Evolutionary conservation across 768 basidiomycete genomes (phyloP).

Genomic region (Tylopilus subfusipes): DNA sequence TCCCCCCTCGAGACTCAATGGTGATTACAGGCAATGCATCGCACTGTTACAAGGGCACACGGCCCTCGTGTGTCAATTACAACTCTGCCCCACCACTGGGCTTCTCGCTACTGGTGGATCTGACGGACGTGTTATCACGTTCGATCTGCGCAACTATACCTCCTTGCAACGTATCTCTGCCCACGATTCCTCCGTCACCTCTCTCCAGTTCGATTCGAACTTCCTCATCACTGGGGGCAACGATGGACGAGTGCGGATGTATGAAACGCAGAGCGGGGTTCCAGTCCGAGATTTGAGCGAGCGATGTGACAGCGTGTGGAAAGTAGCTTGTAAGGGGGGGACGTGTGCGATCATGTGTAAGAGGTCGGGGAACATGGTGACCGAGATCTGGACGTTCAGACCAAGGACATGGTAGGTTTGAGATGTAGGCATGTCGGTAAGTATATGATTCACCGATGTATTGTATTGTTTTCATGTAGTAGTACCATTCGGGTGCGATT

Average conservation of each 20-base stretch:
- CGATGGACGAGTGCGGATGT: constrained; percentile 79
- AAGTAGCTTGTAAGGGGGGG: constrained; percentile 70
- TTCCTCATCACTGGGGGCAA: constrained; percentile 85
- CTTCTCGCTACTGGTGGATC: constrained; percentile 82
- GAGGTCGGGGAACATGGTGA: constrained; percentile 74
- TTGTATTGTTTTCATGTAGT: constrained; percentile 7
- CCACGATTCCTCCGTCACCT: constrained; percentile 84
- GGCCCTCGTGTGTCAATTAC: constrained; percentile 87
- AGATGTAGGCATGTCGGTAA: constrained; percentile 7
- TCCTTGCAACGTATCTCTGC: constrained; percentile 71
- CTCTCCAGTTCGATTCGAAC: constrained; percentile 79
- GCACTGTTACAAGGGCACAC: constrained; percentile 91
- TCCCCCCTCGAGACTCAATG: neutral
- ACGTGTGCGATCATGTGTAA: constrained; percentile 79
- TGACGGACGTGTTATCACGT: constrained; percentile 81
- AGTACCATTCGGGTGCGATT: neutral
- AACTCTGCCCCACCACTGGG: constrained; percentile 54
- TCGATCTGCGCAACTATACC: constrained; percentile 46
- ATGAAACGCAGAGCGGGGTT: constrained; percentile 57
- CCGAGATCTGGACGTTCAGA: constrained; percentile 82
- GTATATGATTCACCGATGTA: constrained; percentile 9
- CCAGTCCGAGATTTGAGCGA: constrained; percentile 76
- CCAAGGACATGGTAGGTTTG: constrained; percentile 30
- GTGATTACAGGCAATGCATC: constrained; percentile 57
- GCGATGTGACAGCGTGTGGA: constrained; percentile 82